Base-by-base conservation (phyloP, 371 early-diverging fungal species). In the Circinella minor region DNA sequence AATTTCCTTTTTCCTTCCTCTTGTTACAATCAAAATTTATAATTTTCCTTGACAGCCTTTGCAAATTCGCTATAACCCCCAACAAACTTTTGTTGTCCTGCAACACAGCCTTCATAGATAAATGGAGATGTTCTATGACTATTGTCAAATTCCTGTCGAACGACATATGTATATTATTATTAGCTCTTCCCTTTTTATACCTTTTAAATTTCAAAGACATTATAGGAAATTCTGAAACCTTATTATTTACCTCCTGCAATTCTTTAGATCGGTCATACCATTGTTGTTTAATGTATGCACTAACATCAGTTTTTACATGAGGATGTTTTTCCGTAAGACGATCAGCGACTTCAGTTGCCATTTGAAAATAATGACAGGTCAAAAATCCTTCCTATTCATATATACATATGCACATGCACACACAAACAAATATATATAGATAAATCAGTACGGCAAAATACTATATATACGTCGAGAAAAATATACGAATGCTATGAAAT, bases 51-150 rank as follows among this genome's bases (percentile, higher is more conserved):
- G n/a, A 80, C 60, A 13, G 36, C 65, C 63, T 80, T 71, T 36
- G 81, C 81, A 77, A 86, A 84, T n/a, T 83, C 84, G 13, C 71
- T 78, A 49, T 84, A 86, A 9, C 86, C 86, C 4, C 86, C 86
- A 20, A 86, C 70, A 38, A 82, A 55, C 37, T 71, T 74, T 59
- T 77, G 76, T n/a, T 78, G 66, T 27, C 72, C 61, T 37, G 72
- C 60, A 55, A 67, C 75, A 55, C 86, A 86, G 4, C 86, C 86
- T 70, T 86, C 82, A 59, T 86, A 86, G 57, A 86, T 83, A 67
- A 86, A 86, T n/a, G 86, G 86, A 3, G 86, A 86, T 5, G 86
- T 84, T 51, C 63, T 69, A 43, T 86, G 86, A 15, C 36, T 67
- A 17, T 78, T 77, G 36, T 72, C 65, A 55, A 82, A 80, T 64